Evolutionary conservation across 805 yeast species (phyloP).

Genomic region (Teunomyces lycoperdinae): DNA sequence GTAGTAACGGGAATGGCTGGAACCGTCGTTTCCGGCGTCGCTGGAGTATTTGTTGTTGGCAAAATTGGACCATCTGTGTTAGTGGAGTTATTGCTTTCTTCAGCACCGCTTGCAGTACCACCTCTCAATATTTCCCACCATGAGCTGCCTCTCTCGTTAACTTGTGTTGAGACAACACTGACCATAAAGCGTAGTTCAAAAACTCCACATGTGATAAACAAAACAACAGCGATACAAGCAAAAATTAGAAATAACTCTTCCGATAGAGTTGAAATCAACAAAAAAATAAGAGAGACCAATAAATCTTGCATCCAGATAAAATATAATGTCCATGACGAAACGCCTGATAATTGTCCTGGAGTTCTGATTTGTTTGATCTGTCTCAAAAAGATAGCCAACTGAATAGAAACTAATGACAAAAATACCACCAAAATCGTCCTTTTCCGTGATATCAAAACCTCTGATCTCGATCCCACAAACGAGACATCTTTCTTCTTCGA

Average conservation of each 20-base stretch:
- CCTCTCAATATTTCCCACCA: slow-evolving; percentile 69
- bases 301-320: slow-evolving; percentile 73
- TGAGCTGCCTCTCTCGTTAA: slow-evolving; percentile 65
- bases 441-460: slow-evolving; percentile 37
- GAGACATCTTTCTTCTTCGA: slow-evolving; percentile 13
- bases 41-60: neutral
- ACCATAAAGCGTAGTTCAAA: slow-evolving; percentile 76
- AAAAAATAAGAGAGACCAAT: slow-evolving; percentile 56
- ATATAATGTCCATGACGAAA: slow-evolving; percentile 55
- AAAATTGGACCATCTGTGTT: neutral
- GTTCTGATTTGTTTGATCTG: slow-evolving; percentile 75
- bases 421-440: slow-evolving; percentile 46
- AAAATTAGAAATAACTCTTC: slow-evolving; percentile 62
- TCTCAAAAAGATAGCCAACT: slow-evolving; percentile 55
- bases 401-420: slow-evolving; percentile 41
- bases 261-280: slow-evolving; percentile 55
- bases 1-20: slow-evolving; percentile 10
- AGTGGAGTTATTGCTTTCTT: neutral
- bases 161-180: slow-evolving; percentile 64
- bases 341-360: slow-evolving; percentile 73
- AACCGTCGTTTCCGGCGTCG: slow-evolving; percentile 10
- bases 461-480: slow-evolving; percentile 57
- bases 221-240: slow-evolving; percentile 65
- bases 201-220: slow-evolving; percentile 66
- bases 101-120: neutral